Evolutionary conservation across 768 basidiomycete genomes (phyloP).

Genomic region (Trametes meyenii): DNA sequence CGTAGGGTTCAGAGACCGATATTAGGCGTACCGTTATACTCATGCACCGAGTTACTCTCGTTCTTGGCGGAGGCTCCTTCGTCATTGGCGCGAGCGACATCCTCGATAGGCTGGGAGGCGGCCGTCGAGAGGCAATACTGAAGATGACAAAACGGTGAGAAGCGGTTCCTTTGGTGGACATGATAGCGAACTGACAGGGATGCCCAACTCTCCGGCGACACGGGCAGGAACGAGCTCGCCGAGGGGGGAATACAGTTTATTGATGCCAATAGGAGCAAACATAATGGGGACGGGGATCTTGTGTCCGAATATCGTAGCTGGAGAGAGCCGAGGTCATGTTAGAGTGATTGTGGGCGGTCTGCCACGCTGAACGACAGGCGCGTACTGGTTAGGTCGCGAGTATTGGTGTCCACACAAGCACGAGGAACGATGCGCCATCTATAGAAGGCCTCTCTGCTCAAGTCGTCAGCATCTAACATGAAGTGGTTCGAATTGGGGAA

Average conservation of each 20-base stretch:
- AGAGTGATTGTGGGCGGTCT: background rate
- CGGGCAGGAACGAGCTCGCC: slow-evolving; percentile 52
- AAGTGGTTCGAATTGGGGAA: background rate
- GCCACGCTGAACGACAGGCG: background rate
- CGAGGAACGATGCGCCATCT: slow-evolving; percentile 58
- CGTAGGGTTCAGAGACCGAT: background rate
- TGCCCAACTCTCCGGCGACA: slow-evolving; percentile 50
- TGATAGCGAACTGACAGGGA: slow-evolving; percentile 35
- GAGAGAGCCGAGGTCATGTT: background rate
- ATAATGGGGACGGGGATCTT: slow-evolving; percentile 53
- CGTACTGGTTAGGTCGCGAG: slow-evolving; percentile 49
- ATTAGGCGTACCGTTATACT: slow-evolving; percentile 31
- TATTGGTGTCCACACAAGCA: slow-evolving; percentile 55
- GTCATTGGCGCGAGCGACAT: slow-evolving; percentile 52
- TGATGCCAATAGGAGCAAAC: slow-evolving; percentile 61
- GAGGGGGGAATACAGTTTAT: slow-evolving; percentile 47
- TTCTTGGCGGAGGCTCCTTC: slow-evolving; percentile 40
- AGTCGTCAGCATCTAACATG: background rate
- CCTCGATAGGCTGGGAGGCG: slow-evolving; percentile 51
- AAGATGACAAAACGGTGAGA: background rate
- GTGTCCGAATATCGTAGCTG: slow-evolving; percentile 50
- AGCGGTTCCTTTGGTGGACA: no score
- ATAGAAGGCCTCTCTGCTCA: slow-evolving; percentile 50
- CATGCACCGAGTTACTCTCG: slow-evolving; percentile 41
- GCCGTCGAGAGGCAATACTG: slow-evolving; percentile 57